These are phyloP conservation scores for Takashimella koratensis DNA, from an alignment of 1,284 basidiomycete genomes.

Conservation along the genomic window DNA sequence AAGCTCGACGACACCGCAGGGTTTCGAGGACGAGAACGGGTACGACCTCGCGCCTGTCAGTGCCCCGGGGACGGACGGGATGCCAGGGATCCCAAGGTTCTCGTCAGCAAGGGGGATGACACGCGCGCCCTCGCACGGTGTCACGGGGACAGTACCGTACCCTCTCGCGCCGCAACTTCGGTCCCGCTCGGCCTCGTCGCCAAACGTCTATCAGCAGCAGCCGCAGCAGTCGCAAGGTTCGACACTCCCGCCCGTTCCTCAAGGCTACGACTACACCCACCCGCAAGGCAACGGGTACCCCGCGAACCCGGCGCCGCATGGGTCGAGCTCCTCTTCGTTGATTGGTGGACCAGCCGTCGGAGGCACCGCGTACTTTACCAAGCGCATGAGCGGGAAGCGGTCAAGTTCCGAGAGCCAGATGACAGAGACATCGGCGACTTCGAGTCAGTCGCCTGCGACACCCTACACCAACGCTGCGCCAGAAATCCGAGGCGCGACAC, in stretches of 20 bases:
- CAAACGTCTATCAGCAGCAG: constrained; percentile 49
- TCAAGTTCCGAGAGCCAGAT: constrained; percentile 40
- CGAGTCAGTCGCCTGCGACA: constrained; percentile 48
- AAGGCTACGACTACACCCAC: constrained; percentile 6
- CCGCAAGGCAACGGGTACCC: constrained; percentile 9
- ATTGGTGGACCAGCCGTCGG: constrained; percentile 26
- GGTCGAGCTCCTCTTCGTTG: constrained; percentile 26
- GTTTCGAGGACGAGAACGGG: neutral
- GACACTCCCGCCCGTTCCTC: constrained; percentile 21
- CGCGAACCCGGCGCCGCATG: constrained; percentile 11
- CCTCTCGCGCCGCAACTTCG: constrained; percentile 41
- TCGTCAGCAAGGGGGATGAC: constrained; percentile 31
- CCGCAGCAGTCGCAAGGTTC: constrained; percentile 17
- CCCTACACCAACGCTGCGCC: constrained; percentile 56
- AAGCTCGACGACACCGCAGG: constrained; percentile 2
- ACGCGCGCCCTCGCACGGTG: constrained; percentile 31
- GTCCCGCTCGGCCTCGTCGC: constrained; percentile 50
- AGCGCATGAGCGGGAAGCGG: constrained; percentile 36
- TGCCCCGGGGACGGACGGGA: constrained; percentile 1
- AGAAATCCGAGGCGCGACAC: constrained; percentile 29
- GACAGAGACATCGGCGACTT: constrained; percentile 47
- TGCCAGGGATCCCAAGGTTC: constrained; percentile 50
- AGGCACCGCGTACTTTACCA: constrained; percentile 40
- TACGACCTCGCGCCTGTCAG: neutral
- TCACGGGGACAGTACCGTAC: constrained; percentile 21